Conservation (phyloP, 768 basidiomycete species). For the Neoboletus subvelutipes region DNA sequence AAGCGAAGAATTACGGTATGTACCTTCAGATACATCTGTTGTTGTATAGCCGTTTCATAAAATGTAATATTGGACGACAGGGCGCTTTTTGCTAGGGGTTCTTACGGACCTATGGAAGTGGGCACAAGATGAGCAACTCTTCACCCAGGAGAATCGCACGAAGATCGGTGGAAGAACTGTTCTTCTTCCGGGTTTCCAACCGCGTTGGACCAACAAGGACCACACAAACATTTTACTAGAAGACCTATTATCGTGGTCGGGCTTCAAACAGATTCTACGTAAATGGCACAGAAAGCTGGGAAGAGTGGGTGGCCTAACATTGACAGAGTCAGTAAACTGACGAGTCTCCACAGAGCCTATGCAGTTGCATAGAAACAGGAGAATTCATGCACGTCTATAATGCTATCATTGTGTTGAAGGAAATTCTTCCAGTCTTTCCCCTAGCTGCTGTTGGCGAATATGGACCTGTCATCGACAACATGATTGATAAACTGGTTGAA, state of each 20-base stretch:
- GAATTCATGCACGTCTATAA: constrained; percentile 99
- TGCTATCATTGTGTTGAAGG: constrained; percentile 89
- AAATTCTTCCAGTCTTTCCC: constrained; percentile 89
- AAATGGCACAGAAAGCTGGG: constrained; percentile 85
- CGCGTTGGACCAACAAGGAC: constrained; percentile 47
- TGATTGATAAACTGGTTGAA: constrained; percentile 66
- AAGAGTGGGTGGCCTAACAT: constrained; percentile 47
- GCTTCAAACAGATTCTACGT: constrained; percentile 65
- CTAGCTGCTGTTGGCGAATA: constrained; percentile 55
- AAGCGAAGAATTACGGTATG: constrained; percentile 91
- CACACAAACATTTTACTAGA: constrained; percentile 38
- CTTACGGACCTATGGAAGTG: constrained; percentile 77
- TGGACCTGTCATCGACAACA: constrained; percentile 54
- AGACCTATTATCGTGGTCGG: constrained; percentile 65
- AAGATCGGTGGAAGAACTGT: constrained; percentile 59
- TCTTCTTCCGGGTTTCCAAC: constrained; percentile 70
- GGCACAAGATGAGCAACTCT: constrained; percentile 74
- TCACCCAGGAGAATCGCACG: constrained; percentile 66
- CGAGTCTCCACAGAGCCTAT: constrained; percentile 55
- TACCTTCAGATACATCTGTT: not conserved
- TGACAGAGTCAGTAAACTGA: not conserved
- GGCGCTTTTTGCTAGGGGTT: constrained; percentile 82
- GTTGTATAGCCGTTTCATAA: not conserved
- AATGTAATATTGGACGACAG: constrained; percentile 37
- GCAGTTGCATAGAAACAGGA: constrained; percentile 76